Evolutionary conservation across 192 early-diverging fungal species (phyloP).

Genomic region (Chytriomyces confervae): DNA sequence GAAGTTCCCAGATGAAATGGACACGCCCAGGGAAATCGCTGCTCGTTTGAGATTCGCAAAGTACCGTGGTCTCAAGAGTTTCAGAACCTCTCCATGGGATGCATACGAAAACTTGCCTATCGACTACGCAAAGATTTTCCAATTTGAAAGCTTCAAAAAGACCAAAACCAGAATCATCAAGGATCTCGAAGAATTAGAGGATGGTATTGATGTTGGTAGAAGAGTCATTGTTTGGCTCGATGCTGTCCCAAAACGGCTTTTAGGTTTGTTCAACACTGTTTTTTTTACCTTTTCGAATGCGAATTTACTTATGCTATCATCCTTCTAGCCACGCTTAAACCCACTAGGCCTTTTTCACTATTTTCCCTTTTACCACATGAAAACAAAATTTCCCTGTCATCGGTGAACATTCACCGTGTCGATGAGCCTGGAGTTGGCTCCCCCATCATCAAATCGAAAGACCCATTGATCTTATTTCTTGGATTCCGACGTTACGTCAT

Average conservation of each 20-base stretch:
- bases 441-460: slow-evolving; percentile 87
- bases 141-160: slow-evolving; percentile 87
- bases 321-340: background rate
- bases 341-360: slow-evolving; percentile 53
- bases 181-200: slow-evolving; percentile 38
- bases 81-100: slow-evolving; percentile 97
- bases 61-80: slow-evolving; percentile 93
- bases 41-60: slow-evolving; percentile 88
- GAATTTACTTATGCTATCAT: background rate
- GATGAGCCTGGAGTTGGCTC: slow-evolving; percentile 59
- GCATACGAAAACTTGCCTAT: slow-evolving; percentile 96
- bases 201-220: slow-evolving; percentile 69
- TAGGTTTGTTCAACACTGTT: slow-evolving; percentile 39
- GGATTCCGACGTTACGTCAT: slow-evolving; percentile 90
- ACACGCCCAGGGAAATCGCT: slow-evolving; percentile 85
- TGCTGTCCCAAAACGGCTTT: slow-evolving; percentile 68
- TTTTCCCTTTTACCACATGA: slow-evolving; percentile 87
- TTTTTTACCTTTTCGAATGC: slow-evolving; percentile 3
- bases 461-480: slow-evolving; percentile 82
- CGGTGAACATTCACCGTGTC: slow-evolving; percentile 76
- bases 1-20: slow-evolving; percentile 96
- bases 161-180: slow-evolving; percentile 79
- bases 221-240: slow-evolving; percentile 76
- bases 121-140: slow-evolving; percentile 96
- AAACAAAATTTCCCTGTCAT: slow-evolving; percentile 90